A percentile compares a stretch with the other conserved stretches of the same genome.
Evolutionary conservation across 1,284 basidiomycete genomes (phyloP).

Genomic region (Austroboletus rostrupii): DNA sequence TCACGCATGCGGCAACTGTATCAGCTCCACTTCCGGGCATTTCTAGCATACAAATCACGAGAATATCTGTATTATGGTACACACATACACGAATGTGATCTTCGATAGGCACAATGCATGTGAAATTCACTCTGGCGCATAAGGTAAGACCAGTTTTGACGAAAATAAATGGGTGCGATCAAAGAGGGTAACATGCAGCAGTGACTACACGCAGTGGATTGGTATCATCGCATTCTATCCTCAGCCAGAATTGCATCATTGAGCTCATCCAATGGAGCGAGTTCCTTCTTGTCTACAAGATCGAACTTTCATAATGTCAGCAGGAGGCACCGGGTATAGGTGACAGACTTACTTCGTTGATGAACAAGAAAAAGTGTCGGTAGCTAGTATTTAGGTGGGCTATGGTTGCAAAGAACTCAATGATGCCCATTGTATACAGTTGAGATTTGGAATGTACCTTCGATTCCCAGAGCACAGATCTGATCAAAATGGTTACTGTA

Average conservation of each 20-base stretch:
- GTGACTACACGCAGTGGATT: not conserved
- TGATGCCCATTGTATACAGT: not conserved
- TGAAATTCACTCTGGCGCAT: not conserved
- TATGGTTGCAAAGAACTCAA: conserved; percentile 31
- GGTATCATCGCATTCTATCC: conserved; percentile 51
- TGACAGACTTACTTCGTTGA: conserved; percentile 73
- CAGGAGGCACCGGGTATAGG: not conserved
- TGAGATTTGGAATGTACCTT: conserved; percentile 56
- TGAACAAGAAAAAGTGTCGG: conserved; percentile 95
- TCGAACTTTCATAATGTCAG: conserved; percentile 64
- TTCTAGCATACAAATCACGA: conserved; percentile 2
- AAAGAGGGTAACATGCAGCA: not conserved
- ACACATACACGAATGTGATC: conserved; percentile 12
- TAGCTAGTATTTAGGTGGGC: conserved; percentile 99
- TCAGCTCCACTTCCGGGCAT: not conserved
- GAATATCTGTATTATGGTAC: conserved; percentile 9
- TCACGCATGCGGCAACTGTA: conserved; percentile 1
- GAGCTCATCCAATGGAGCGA: conserved; percentile 93
- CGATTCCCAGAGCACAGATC: conserved; percentile 95
- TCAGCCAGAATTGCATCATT: conserved; percentile 94
- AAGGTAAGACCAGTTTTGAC: not conserved
- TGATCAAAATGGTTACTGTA: conserved; percentile 99
- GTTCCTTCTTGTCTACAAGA: conserved; percentile 95
- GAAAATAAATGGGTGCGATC: not conserved
- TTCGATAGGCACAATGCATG: conserved; percentile 10